Conservation (phyloP, 306 rosid species). For the Pyrus pyrifolia region DNA sequence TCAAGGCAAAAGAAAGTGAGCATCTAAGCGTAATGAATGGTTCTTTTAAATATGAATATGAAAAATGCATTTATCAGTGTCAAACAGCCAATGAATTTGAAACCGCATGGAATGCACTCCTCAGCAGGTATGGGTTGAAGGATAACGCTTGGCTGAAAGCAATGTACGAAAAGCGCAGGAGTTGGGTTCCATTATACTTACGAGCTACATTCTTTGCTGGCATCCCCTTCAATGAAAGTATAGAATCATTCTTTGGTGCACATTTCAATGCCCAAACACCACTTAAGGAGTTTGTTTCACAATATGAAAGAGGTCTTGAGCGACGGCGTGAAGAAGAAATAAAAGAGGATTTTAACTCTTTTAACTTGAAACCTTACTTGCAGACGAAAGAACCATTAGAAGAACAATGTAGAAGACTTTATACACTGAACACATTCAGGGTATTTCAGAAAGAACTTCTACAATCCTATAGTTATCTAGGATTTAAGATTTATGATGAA, state of each 20-base stretch:
- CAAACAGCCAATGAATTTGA: constrained; percentile 75
- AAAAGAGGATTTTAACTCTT: constrained; percentile 74
- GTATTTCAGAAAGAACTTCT: constrained; percentile 90
- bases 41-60: constrained; percentile 60
- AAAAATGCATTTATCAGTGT: constrained; percentile 69
- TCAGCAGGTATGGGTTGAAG: constrained; percentile 63
- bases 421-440: constrained; percentile 69
- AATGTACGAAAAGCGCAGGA: constrained; percentile 76
- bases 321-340: constrained; percentile 82
- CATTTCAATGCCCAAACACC: constrained; percentile 70
- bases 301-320: constrained; percentile 81
- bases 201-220: constrained; percentile 81
- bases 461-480: constrained; percentile 78
- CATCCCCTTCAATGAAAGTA: constrained; percentile 56
- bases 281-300: constrained; percentile 57
- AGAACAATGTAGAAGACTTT: constrained; percentile 83
- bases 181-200: constrained; percentile 80
- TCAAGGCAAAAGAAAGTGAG: constrained; percentile 70
- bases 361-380: constrained; percentile 67
- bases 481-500: constrained; percentile 73
- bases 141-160: constrained; percentile 73
- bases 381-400: constrained; percentile 88
- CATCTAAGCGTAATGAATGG: constrained; percentile 49
- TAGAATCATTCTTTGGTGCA: constrained; percentile 73
- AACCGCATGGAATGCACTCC: constrained; percentile 57